Percentiles rank a stretch among this genome's conserved stretches.
Evolutionary conservation across 148 eudicot species (phyloP).

Genomic region (Rhododendron henanense): DNA sequence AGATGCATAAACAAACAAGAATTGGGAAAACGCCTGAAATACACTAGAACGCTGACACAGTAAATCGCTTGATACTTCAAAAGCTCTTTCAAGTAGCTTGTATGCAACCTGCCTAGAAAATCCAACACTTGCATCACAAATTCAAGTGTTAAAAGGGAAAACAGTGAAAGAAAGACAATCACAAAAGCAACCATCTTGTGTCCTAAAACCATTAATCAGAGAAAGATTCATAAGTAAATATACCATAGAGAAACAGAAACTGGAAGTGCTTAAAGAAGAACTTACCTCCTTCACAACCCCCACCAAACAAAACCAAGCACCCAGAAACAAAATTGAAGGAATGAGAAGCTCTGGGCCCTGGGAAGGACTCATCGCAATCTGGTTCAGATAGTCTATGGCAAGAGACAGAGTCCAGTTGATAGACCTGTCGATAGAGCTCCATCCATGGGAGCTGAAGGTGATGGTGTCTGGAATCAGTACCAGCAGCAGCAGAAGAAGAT

Average conservation of each 20-base stretch:
- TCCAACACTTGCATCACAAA: not conserved
- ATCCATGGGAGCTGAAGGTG: constrained; percentile 39
- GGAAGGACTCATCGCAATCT: constrained; percentile 33
- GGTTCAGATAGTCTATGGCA: constrained; percentile 47
- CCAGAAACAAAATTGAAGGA: constrained; percentile 69
- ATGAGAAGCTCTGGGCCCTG: constrained; percentile 89
- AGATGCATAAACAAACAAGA: not conserved
- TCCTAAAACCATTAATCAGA: not conserved
- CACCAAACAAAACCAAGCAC: constrained; percentile 86
- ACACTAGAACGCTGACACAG: not conserved
- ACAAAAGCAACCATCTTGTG: not conserved
- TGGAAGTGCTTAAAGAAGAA: constrained; percentile 9
- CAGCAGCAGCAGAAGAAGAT: constrained; percentile 15
- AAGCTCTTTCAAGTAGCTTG: not conserved
- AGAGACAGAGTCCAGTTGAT: constrained; percentile 48
- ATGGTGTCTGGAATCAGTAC: not conserved
- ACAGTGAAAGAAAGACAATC: not conserved
- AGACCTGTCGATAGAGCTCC: constrained; percentile 60
- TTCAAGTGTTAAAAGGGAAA: not conserved
- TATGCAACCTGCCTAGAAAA: not conserved
- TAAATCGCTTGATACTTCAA: not conserved
- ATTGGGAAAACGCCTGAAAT: not conserved
- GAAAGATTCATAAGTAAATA: not conserved
- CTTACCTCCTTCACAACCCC: constrained; percentile 91
- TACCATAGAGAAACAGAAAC: not conserved